Evolutionary conservation across 2,329 filamentous ascomycete genomes (phyloP).

Genomic region (Xylariaceae sp.): DNA sequence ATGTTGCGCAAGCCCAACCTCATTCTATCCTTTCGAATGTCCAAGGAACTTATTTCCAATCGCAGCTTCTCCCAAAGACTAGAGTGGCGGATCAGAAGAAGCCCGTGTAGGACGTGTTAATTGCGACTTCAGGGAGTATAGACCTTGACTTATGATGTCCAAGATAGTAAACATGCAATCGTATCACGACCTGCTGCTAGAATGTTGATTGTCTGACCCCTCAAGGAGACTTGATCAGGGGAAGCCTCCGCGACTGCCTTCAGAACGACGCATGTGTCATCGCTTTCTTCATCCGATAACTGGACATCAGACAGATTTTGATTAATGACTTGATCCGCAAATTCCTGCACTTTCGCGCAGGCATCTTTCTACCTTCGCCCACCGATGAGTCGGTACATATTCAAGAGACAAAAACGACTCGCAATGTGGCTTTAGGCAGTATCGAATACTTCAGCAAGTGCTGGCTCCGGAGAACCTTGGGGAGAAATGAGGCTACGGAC

Average conservation of each 20-base stretch:
- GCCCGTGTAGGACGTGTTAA: slow-evolving; percentile 7
- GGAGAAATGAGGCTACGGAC: slow-evolving; percentile 13
- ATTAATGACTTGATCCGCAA: slow-evolving; percentile 20
- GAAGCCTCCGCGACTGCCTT: slow-evolving; percentile 15
- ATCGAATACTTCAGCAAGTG: slow-evolving; percentile 18
- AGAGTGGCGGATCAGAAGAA: slow-evolving; percentile 19
- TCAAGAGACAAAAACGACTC: slow-evolving; percentile 15
- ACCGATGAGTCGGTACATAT: slow-evolving; percentile 19
- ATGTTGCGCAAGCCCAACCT: slow-evolving; percentile 15
- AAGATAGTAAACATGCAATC: slow-evolving; percentile 20
- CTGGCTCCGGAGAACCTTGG: slow-evolving; percentile 6
- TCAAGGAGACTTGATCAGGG: slow-evolving; percentile 13
- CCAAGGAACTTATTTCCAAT: slow-evolving; percentile 13
- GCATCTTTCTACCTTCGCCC: slow-evolving; percentile 12
- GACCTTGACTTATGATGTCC: slow-evolving; percentile 17
- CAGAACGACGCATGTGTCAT: slow-evolving; percentile 17
- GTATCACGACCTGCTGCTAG: slow-evolving; percentile 23
- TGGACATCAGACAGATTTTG: slow-evolving; percentile 12
- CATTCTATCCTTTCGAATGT: slow-evolving; percentile 10
- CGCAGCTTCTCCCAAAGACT: slow-evolving; percentile 17
- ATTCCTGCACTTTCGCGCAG: slow-evolving; percentile 15
- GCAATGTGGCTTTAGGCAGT: slow-evolving; percentile 16
- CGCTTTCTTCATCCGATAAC: slow-evolving; percentile 2
- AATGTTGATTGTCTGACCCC: slow-evolving; percentile 24
- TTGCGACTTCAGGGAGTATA: not conserved